Percentiles rank a stretch among this genome's conserved stretches.
phyloP scores from a whole-genome alignment of 2,329 filamentous ascomycete genomes.

The Thermothelomyces thermophilus region DNA sequence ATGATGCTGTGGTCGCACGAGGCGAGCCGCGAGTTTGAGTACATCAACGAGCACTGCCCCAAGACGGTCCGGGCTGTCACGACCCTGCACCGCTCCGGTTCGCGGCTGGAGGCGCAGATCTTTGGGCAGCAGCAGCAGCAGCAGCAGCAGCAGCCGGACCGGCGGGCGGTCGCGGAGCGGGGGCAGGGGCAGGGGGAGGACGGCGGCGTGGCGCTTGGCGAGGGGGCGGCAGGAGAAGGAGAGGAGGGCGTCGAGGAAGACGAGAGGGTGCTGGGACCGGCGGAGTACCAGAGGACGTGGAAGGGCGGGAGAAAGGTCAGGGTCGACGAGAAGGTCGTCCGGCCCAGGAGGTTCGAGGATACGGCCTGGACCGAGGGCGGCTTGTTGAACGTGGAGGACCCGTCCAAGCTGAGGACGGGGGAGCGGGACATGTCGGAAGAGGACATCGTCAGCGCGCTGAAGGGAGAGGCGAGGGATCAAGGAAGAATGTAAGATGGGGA shows the following conservation, averaged over 20 bases:
- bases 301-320: not conserved
- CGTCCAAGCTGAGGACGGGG: not conserved
- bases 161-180: no score
- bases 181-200: not conserved
- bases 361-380: conserved; percentile 1
- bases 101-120: conserved; percentile 17
- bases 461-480: not conserved
- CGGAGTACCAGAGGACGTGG: not conserved
- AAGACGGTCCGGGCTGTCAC: conserved; percentile 29
- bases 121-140: conserved; percentile 5
- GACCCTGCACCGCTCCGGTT: conserved; percentile 14
- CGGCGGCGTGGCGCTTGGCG: not conserved
- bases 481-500: conserved; percentile 5
- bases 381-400: not conserved
- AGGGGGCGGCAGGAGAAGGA: not conserved
- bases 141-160: no score
- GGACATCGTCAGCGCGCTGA: conserved; percentile 12
- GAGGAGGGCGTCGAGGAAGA: not conserved
- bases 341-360: no score
- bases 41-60: conserved; percentile 36
- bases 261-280: not conserved
- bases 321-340: not conserved
- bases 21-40: conserved; percentile 34
- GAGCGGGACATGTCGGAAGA: conserved; percentile 3
- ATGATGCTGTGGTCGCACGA: conserved; percentile 43